Evolutionary conservation across 345 rosid species (phyloP).

Genomic region (Sonneratia caseolaris): DNA sequence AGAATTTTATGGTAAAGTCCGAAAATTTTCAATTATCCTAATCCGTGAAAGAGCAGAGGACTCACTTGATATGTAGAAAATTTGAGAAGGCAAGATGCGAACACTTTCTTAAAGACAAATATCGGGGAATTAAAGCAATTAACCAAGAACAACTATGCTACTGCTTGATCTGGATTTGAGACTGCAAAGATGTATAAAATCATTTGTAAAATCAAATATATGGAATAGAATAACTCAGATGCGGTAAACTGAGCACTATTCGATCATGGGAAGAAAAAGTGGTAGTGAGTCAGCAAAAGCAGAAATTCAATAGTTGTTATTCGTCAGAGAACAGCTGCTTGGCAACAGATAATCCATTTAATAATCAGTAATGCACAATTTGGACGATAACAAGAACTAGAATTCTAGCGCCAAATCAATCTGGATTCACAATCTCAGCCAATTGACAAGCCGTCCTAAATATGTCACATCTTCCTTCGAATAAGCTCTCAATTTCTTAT

Average conservation of each 20-base stretch:
- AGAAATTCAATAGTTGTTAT: not conserved
- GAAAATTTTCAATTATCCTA: not conserved
- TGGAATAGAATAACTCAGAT: not conserved
- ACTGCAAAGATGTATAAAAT: too few species aligned
- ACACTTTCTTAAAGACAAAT: not conserved
- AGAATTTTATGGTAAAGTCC: not conserved
- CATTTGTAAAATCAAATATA: not conserved
- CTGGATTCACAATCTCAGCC: not conserved
- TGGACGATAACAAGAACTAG: not conserved
- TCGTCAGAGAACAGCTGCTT: too few species aligned
- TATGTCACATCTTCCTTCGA: not conserved
- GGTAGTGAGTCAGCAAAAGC: too few species aligned
- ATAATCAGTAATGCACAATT: not conserved
- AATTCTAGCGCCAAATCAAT: not conserved
- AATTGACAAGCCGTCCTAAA: not conserved
- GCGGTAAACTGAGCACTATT: not conserved
- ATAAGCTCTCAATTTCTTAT: not conserved
- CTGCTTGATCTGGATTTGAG: not conserved
- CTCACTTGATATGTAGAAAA: not conserved
- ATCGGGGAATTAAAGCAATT: not conserved
- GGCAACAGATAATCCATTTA: not conserved
- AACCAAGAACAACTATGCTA: not conserved
- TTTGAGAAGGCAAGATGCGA: not conserved
- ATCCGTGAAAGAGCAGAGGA: not conserved
- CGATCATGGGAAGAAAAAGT: too few species aligned